Base-by-base conservation (phyloP, 176 grass and related monocot species). In the Elaeis guineensis region DNA sequence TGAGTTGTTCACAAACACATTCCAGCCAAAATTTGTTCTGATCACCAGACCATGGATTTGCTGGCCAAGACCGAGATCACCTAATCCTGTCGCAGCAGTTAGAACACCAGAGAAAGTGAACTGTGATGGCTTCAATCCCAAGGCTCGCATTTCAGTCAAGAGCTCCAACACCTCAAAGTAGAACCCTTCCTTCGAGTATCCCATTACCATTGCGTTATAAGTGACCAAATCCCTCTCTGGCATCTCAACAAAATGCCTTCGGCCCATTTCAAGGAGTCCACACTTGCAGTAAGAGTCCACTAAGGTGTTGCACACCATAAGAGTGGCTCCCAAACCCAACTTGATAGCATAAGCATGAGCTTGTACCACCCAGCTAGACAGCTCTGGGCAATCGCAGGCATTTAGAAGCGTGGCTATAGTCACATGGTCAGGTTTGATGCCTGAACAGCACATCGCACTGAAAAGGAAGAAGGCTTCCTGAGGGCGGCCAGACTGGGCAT, bases 281-380 rank as follows among this genome's bases (percentile, higher is more conserved):
- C 85, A 85, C 80, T 96, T 96, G 75, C 86, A 96, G 71, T 96
- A 96, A 2, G 91, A 76, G 48, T 90, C 83, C 6, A 96, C 70
- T 69, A 90, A 54, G 3, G 83, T 90, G 72, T 96, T 96, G 39
- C 62, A 87, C 49, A 90, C 72, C 29, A 75, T 30, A 24, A 80
- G 17, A 5, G 8, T 55, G 44, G 56, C 26, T 22, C 5, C 17
- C 0, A 90, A 72, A 19, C 83, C 83, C 2, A 52, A 80, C 71
- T 96, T 87, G 58, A 86, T 5, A 50, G 70, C 68, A 12, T 54
- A 57, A 3, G 68, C 62, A 17, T 96, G 91, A 71, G 87, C 63
- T 39, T 63, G 74, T 4, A 69, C 26, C 8, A 78, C 69, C 14
- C 59, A 23, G 59, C 50, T 20, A 16, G 55, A 71, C 16, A 61